phyloP scores from a whole-genome alignment of 2,329 filamentous ascomycete species.

The Alternaria sp. region DNA sequence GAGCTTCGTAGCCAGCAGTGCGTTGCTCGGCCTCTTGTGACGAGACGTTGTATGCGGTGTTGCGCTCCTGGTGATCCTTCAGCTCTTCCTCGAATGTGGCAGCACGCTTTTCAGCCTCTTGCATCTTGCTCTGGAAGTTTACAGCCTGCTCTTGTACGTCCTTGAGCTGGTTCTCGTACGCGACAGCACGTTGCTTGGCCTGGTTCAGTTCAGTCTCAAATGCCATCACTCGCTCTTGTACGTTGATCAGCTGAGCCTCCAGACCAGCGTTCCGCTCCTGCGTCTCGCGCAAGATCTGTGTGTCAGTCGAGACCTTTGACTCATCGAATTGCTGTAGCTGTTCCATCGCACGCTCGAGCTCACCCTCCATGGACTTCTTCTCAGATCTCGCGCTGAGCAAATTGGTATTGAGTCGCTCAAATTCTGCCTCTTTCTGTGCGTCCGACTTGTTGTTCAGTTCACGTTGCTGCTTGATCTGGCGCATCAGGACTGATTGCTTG shows the following conservation, averaged over 20 bases:
- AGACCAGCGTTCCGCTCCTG: constrained; percentile 44
- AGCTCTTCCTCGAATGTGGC: constrained; percentile 37
- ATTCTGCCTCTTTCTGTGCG: constrained; percentile 51
- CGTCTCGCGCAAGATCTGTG: constrained; percentile 31
- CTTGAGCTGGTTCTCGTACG: constrained; percentile 42
- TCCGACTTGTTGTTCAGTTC: constrained; percentile 91
- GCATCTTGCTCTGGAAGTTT: constrained; percentile 39
- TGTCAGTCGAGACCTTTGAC: constrained; percentile 26
- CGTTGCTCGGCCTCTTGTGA: constrained; percentile 31
- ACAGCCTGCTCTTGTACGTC: constrained; percentile 40
- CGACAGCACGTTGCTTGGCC: constrained; percentile 33
- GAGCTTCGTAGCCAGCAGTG: constrained; percentile 39
- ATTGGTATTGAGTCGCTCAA: constrained; percentile 51
- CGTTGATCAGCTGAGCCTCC: constrained; percentile 39
- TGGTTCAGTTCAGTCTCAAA: constrained; percentile 40
- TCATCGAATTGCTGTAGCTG: constrained; percentile 41
- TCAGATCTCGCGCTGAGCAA: constrained; percentile 45
- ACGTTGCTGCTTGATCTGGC: constrained; percentile 94
- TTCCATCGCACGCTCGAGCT: constrained; percentile 44
- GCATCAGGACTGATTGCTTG: constrained; percentile 85
- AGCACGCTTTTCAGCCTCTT: constrained; percentile 35
- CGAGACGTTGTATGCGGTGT: constrained; percentile 26
- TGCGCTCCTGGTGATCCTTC: constrained; percentile 38
- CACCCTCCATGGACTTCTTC: constrained; percentile 44
- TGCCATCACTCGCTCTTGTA: constrained; percentile 41